A percentile compares a stretch with the other conserved stretches of the same genome.
phyloP scores from a whole-genome alignment of 2,329 filamentous ascomycete genomes.

The Tolypocladium ovalisporum region DNA sequence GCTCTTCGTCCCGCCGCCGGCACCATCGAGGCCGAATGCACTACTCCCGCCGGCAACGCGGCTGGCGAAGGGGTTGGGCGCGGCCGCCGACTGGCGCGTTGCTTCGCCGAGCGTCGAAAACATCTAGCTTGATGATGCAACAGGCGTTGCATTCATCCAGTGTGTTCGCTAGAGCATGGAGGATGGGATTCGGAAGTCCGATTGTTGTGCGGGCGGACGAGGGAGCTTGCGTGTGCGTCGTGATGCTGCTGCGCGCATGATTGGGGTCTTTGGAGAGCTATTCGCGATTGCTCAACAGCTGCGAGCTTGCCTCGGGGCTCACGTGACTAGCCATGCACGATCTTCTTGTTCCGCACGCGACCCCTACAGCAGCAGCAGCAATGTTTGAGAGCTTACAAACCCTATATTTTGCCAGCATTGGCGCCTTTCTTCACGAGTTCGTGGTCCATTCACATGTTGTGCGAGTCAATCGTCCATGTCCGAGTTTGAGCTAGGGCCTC shows the following conservation, averaged over 20 bases:
- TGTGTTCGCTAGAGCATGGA: conserved; percentile 21
- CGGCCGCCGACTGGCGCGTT: conserved; percentile 22
- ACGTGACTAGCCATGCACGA: not conserved
- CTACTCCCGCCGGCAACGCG: not conserved
- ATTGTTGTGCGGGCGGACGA: not conserved
- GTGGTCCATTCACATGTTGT: too few species aligned
- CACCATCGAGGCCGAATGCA: conserved; percentile 20
- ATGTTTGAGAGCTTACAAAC: not conserved
- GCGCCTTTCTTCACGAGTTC: too few species aligned
- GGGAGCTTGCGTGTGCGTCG: not conserved
- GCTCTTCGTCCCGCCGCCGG: conserved; percentile 12
- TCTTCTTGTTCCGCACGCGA: not conserved
- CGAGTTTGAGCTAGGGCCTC: not conserved
- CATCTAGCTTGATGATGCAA: conserved; percentile 30
- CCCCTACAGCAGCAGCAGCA: not conserved
- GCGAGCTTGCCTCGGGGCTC: not conserved
- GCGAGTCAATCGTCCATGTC: not conserved
- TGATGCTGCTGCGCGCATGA: not conserved
- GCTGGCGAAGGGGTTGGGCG: conserved; percentile 23
- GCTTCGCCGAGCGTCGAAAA: conserved; percentile 24
- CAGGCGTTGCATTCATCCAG: conserved; percentile 26
- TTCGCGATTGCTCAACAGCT: not conserved
- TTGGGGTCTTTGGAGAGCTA: not conserved
- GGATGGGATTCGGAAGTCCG: conserved; percentile 6
- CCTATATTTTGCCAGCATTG: not conserved